Conservation (phyloP, 257 asterid species). For the Linderniella brevidens region DNA sequence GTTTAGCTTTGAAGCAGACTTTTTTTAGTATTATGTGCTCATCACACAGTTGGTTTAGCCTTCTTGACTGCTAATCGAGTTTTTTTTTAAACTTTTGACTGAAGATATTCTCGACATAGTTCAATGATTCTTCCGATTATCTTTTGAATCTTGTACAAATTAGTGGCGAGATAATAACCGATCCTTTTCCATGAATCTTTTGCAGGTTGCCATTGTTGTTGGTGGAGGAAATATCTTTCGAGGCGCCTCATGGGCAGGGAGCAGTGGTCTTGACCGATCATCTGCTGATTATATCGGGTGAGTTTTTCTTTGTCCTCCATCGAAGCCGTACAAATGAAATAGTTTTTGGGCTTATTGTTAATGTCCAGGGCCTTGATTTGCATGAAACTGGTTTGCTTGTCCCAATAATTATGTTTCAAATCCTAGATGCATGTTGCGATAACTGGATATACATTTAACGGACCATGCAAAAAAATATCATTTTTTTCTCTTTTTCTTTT, state of each 20-base stretch:
- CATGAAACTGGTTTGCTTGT: too few species aligned
- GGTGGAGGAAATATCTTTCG: slow-evolving; percentile 93
- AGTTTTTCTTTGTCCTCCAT: slow-evolving; percentile 8
- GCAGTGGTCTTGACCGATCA: slow-evolving; percentile 51
- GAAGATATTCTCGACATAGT: too few species aligned
- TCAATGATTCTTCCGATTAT: too few species aligned
- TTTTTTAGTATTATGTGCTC: too few species aligned
- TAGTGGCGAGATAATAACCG: too few species aligned
- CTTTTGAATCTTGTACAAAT: too few species aligned
- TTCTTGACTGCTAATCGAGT: too few species aligned
- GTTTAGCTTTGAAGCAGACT: neutral
- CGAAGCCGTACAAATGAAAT: neutral
- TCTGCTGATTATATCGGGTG: slow-evolving; percentile 98
- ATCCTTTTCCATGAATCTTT: neutral
- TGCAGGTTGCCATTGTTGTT: slow-evolving; percentile 38
- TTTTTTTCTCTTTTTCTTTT: slow-evolving; percentile 6
- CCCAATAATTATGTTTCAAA: neutral
- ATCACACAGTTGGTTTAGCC: too few species aligned
- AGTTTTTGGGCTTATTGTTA: neutral
- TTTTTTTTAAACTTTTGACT: too few species aligned
- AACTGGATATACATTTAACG: slow-evolving; percentile 5
- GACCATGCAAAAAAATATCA: too few species aligned
- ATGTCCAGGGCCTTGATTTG: neutral
- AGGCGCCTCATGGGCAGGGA: slow-evolving; percentile 83
- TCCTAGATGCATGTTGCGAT: neutral